These are phyloP conservation scores for Tuber magnatum DNA, from an alignment of 495 filamentous ascomycete genomes.

Conservation along the genomic window DNA sequence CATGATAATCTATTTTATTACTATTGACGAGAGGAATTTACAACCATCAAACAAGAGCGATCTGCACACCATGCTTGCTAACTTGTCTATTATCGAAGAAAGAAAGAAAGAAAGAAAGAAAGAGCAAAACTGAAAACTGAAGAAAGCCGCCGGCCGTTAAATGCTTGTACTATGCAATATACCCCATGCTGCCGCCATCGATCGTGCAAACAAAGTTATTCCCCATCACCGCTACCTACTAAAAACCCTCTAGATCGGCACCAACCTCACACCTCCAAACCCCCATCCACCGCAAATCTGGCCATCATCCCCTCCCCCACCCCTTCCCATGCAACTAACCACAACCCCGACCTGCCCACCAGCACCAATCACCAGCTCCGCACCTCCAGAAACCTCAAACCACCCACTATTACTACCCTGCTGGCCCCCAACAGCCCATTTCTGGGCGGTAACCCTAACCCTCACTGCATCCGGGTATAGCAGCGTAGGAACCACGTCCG, in stretches of 20 bases:
- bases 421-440: slow-evolving; percentile 5
- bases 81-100: not conserved
- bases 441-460: slow-evolving; percentile 22
- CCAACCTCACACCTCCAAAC: slow-evolving; percentile 30
- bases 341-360: slow-evolving; percentile 20
- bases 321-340: slow-evolving; percentile 5
- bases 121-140: not conserved
- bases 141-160: not conserved
- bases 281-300: slow-evolving; percentile 27
- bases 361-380: slow-evolving; percentile 11
- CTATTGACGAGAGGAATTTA: not conserved
- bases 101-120: not conserved
- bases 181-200: not conserved
- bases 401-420: slow-evolving; percentile 1
- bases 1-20: not conserved
- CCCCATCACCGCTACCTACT: not conserved
- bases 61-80: not conserved
- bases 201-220: not conserved
- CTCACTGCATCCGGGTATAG: slow-evolving; percentile 23
- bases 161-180: not conserved
- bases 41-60: not conserved
- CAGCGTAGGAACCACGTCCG: slow-evolving; percentile 18
- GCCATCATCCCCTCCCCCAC: slow-evolving; percentile 4
- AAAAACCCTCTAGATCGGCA: slow-evolving; percentile 7
- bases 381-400: slow-evolving; percentile 24